Base-by-base conservation (phyloP, 129 eudicot species). In the Pittosporum tobira region DNA sequence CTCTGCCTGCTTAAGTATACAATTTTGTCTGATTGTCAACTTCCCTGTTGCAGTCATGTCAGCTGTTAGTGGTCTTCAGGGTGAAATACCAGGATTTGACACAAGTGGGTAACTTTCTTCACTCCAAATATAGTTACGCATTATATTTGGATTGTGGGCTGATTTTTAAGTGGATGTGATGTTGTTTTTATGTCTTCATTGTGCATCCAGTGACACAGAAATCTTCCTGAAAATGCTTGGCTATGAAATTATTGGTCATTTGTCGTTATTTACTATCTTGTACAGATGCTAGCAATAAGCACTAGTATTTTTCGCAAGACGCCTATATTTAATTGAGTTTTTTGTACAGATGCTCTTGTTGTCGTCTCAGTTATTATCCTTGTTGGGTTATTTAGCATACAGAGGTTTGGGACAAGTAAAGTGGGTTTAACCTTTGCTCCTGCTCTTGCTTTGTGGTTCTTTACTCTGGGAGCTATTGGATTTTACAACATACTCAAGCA, bases 11-110 rank as follows among this genome's bases (percentile, higher is more conserved):
- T 60, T 38, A 8, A 20, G 5, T 27, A 16, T 31, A 51, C 3
- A 9, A 2, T 24, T 14, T 44, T 44, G 12, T 23, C 60, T 68
- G 14, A 34, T 43, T 54, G 36, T 69, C 62, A 5, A 0, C n/a
- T 64, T 72, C 55, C 48, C 38, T 58, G 18, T 69, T 61, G 57
- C 78, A 86, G 98, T 85, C 27, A 82, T 90, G 94, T 90, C 95
- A 59, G 94, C 98, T 28, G 98, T 90, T 79, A 90, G 95, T 71
- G 98, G 98, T 66, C 79, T 90, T 65, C 79, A 83, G 69, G 98
- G 94, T 62, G 58, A 75, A 64, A 69, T 91, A 53, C 80, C 78
- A 18, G 98, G 98, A 73, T 87, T 91, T 48, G 87, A 82, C 60
- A 78, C 95, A 75, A 76, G 97, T 89, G 62, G 23, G 83, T 74